These are phyloP conservation scores for Kazachstania viticola DNA, from an alignment of 805 yeast species.

Conservation along the genomic window DNA sequence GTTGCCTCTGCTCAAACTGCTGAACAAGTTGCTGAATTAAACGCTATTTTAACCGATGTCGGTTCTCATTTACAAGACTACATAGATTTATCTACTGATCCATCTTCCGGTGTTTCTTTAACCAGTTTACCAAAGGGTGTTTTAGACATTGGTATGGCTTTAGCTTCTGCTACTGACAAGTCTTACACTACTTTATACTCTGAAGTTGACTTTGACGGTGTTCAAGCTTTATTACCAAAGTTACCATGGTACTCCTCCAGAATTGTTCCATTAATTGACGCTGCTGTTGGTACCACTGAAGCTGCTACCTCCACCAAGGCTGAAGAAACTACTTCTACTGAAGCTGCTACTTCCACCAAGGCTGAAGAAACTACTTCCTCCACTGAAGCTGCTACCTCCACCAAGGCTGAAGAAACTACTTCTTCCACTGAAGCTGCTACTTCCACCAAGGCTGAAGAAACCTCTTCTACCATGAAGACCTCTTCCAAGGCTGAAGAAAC, in stretches of 20 bases:
- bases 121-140: slow-evolving; percentile 10
- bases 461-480: too few species aligned
- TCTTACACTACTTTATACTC: slow-evolving; percentile 24
- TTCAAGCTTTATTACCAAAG: slow-evolving; percentile 19
- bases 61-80: slow-evolving; percentile 6
- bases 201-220: slow-evolving; percentile 19
- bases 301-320: slow-evolving; percentile 3
- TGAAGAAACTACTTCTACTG: slow-evolving; percentile 3
- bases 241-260: slow-evolving; percentile 28
- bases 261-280: slow-evolving; percentile 2
- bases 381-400: slow-evolving; percentile 4
- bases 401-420: slow-evolving; percentile 1
- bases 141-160: slow-evolving; percentile 10
- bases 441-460: neutral
- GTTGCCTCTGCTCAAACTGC: slow-evolving; percentile 8
- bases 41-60: slow-evolving; percentile 10
- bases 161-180: slow-evolving; percentile 25
- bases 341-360: slow-evolving; percentile 5
- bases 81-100: slow-evolving; percentile 4
- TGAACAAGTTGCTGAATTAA: slow-evolving; percentile 8
- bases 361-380: slow-evolving; percentile 6
- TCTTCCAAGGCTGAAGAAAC: neutral
- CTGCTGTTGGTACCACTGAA: slow-evolving; percentile 3
- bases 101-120: slow-evolving; percentile 5
- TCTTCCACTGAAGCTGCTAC: neutral